A percentile compares a stretch with the other conserved stretches of the same genome.
Evolutionary conservation across 1,284 basidiomycete genomes (phyloP).

Genomic region (Ceratobasidium papillatum): DNA sequence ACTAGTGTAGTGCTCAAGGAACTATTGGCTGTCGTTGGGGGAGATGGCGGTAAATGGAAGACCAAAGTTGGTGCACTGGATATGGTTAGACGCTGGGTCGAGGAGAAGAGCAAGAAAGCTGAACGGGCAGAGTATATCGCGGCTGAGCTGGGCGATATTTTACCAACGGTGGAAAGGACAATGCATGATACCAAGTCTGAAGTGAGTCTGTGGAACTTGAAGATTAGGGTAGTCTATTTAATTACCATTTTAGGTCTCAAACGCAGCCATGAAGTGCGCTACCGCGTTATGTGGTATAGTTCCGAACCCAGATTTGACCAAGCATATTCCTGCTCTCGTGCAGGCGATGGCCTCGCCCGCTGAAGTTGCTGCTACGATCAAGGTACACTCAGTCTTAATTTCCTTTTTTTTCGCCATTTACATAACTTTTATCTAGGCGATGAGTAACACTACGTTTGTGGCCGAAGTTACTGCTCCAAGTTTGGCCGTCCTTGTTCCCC

Average conservation of each 20-base stretch:
- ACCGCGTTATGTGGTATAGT: slow-evolving; percentile 91
- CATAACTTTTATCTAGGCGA: slow-evolving; percentile 6
- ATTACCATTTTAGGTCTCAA: slow-evolving; percentile 70
- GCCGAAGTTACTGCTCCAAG: slow-evolving; percentile 97
- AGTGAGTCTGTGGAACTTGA: slow-evolving; percentile 58
- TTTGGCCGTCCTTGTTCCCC: slow-evolving; percentile 93
- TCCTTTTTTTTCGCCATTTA: background rate
- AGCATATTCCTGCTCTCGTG: slow-evolving; percentile 91
- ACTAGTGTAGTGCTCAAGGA: slow-evolving; percentile 79
- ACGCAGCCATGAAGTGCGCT: slow-evolving; percentile 91
- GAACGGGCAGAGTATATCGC: slow-evolving; percentile 84
- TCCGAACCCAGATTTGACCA: slow-evolving; percentile 92
- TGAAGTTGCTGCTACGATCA: slow-evolving; percentile 91
- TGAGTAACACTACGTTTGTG: slow-evolving; percentile 87
- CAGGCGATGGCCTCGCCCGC: slow-evolving; percentile 93
- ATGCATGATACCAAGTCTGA: slow-evolving; percentile 99
- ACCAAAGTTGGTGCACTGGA: slow-evolving; percentile 95
- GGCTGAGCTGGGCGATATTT: slow-evolving; percentile 80
- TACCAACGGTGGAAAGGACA: slow-evolving; percentile 87
- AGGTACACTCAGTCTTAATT: slow-evolving; percentile 73
- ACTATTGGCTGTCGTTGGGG: slow-evolving; percentile 62
- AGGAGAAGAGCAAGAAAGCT: slow-evolving; percentile 73
- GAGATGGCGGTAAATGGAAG: slow-evolving; percentile 82
- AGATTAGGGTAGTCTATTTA: slow-evolving; percentile 26
- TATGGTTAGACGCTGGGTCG: slow-evolving; percentile 78